These are phyloP conservation scores for Kitagawia praeruptora DNA, from an alignment of 129 eudicot species.

Conservation along the genomic window DNA sequence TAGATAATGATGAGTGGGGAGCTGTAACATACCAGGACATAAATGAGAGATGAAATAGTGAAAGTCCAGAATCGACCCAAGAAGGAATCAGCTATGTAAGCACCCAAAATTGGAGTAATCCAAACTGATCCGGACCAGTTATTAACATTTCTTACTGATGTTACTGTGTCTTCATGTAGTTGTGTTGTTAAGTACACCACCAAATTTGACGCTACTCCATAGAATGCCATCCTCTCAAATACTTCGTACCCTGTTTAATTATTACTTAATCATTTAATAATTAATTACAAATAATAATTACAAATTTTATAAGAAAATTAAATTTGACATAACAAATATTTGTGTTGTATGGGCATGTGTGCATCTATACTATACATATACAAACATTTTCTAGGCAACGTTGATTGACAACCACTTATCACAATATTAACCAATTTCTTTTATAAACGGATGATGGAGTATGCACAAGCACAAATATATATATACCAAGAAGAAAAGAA, in stretches of 20 bases:
- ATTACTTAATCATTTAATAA: neutral
- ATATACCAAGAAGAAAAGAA: constrained; percentile 67
- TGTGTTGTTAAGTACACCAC: constrained; percentile 87
- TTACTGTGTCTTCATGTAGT: constrained; percentile 78
- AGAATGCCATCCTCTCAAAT: constrained; percentile 92
- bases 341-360: too few species aligned
- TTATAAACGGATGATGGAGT: too few species aligned
- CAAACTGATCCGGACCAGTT: constrained; percentile 87
- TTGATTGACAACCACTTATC: too few species aligned
- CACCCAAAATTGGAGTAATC: constrained; percentile 90
- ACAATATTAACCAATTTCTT: too few species aligned
- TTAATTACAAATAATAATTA: neutral
- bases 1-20: neutral
- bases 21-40: constrained; percentile 50
- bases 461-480: neutral
- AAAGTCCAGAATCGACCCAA: constrained; percentile 95
- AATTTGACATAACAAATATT: neutral
- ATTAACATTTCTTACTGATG: constrained; percentile 81
- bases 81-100: constrained; percentile 81
- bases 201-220: constrained; percentile 85
- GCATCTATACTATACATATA: too few species aligned
- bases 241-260: constrained; percentile 64
- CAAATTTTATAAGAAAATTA: neutral
- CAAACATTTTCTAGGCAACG: too few species aligned
- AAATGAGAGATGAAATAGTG: constrained; percentile 67